A percentile compares a stretch with the other conserved stretches of the same genome.
Evolutionary conservation across 495 filamentous ascomycete genomes (phyloP).

Genomic region (Annulohypoxylon bovei): DNA sequence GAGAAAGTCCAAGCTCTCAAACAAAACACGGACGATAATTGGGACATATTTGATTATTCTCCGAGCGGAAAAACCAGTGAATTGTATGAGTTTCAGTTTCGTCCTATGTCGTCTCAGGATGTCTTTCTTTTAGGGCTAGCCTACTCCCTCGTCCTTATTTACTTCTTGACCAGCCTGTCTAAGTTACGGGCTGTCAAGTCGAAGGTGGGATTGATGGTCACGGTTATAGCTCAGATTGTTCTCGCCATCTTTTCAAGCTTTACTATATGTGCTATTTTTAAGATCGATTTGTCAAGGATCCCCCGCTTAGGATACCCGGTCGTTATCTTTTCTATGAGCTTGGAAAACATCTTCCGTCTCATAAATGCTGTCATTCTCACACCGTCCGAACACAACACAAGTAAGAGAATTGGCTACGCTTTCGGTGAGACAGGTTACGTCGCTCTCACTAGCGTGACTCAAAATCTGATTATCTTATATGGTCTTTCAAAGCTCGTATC

Average conservation of each 20-base stretch:
- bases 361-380: conserved; percentile 76
- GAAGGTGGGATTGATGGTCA: conserved; percentile 69
- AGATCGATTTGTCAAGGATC: conserved; percentile 68
- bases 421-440: conserved; percentile 75
- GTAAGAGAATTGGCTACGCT: conserved; percentile 69
- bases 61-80: conserved; percentile 62
- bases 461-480: conserved; percentile 68
- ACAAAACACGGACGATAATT: conserved; percentile 53
- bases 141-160: conserved; percentile 66
- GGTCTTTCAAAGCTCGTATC: conserved; percentile 66
- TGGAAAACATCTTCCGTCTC: conserved; percentile 77
- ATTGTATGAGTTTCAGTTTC: conserved; percentile 78
- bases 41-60: conserved; percentile 67
- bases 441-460: conserved; percentile 65
- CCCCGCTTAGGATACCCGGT: conserved; percentile 72
- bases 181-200: conserved; percentile 74
- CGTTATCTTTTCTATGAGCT: conserved; percentile 73
- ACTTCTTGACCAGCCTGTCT: conserved; percentile 67
- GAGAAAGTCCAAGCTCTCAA: conserved; percentile 60
- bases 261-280: conserved; percentile 69
- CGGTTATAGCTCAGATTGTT: conserved; percentile 70
- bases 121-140: conserved; percentile 66
- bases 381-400: conserved; percentile 67
- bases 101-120: conserved; percentile 69
- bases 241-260: conserved; percentile 74